These are phyloP conservation scores for Amesomyces nigricolor DNA, from an alignment of 2,329 filamentous ascomycete genomes.

Conservation along the genomic window DNA sequence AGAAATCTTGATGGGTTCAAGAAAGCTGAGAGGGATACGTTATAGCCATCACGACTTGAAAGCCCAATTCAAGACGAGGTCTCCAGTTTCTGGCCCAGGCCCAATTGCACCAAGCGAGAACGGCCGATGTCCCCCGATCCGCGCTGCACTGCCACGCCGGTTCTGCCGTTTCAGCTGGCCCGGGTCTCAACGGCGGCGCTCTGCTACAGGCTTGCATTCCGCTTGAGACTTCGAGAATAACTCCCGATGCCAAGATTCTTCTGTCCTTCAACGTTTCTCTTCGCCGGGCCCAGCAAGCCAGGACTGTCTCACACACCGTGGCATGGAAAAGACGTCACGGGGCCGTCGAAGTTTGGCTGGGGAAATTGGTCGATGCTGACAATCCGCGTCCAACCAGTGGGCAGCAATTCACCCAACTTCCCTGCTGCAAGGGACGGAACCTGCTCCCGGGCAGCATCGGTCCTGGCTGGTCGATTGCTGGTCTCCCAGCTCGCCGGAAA, in stretches of 20 bases:
- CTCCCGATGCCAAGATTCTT: no score
- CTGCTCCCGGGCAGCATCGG: constrained; percentile 3
- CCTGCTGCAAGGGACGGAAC: constrained; percentile 9
- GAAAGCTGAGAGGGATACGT: no score
- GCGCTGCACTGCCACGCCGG: neutral
- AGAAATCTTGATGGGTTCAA: no score
- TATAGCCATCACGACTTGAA: no score
- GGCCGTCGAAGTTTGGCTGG: constrained; percentile 4
- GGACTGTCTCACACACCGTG: neutral
- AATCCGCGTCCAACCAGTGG: constrained; percentile 8
- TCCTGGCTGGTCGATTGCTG: constrained; percentile 2
- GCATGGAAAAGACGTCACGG: constrained; percentile 12
- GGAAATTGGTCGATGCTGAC: constrained; percentile 19
- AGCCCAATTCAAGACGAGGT: no score
- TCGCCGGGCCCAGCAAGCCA: neutral
- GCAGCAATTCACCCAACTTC: neutral
- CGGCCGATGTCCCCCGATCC: no score
- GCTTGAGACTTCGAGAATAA: no score
- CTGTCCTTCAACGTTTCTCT: no score
- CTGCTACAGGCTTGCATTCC: neutral
- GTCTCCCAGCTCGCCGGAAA: constrained; percentile 20
- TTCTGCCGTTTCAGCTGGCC: constrained; percentile 1
- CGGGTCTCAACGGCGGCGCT: neutral
- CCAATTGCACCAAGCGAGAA: no score
- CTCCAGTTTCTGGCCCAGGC: no score